Conservation (phyloP, 305 asterid genomes). For the Fraxinus floribunda region DNA sequence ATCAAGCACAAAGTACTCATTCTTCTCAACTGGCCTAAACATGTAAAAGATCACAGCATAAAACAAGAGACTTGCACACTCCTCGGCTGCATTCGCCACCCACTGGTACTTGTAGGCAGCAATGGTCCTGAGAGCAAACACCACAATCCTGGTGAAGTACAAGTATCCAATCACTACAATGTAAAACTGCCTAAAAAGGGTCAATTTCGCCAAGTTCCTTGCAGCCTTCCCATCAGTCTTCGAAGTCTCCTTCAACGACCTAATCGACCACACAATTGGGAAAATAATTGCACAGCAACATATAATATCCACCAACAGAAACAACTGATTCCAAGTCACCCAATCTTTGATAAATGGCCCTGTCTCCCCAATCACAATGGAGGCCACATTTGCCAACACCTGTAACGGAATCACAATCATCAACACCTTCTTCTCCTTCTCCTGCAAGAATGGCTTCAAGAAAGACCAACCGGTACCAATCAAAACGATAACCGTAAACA, state of each 20-base stretch:
- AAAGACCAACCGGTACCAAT: slow-evolving; percentile 99
- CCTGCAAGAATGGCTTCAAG: slow-evolving; percentile 94
- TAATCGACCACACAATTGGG: slow-evolving; percentile 95
- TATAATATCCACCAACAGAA: slow-evolving; percentile 79
- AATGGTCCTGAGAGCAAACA: slow-evolving; percentile 87
- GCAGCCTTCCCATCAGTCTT: slow-evolving; percentile 99
- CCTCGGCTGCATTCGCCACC: slow-evolving; percentile 94
- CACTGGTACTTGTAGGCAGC: slow-evolving; percentile 91
- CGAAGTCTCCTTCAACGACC: slow-evolving; percentile 91
- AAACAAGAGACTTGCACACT: slow-evolving; percentile 80
- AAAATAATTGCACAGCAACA: slow-evolving; percentile 92
- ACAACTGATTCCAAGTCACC: slow-evolving; percentile 95
- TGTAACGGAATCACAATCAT: slow-evolving; percentile 96
- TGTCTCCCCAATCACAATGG: slow-evolving; percentile 85
- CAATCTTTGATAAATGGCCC: slow-evolving; percentile 95
- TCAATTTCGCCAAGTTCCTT: slow-evolving; percentile 76
- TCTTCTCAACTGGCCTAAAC: slow-evolving; percentile 94
- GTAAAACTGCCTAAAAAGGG: slow-evolving; percentile 91
- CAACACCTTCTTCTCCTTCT: slow-evolving; percentile 96
- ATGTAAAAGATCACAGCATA: slow-evolving; percentile 79
- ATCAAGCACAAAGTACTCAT: slow-evolving; percentile 82
- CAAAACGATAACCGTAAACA: slow-evolving; percentile 87
- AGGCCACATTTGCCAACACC: slow-evolving; percentile 88
- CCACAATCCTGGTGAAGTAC: slow-evolving; percentile 95
- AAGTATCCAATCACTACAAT: slow-evolving; percentile 92